Evolutionary conservation across 768 basidiomycete genomes (phyloP).

Genomic region (Lactarius indigo): DNA sequence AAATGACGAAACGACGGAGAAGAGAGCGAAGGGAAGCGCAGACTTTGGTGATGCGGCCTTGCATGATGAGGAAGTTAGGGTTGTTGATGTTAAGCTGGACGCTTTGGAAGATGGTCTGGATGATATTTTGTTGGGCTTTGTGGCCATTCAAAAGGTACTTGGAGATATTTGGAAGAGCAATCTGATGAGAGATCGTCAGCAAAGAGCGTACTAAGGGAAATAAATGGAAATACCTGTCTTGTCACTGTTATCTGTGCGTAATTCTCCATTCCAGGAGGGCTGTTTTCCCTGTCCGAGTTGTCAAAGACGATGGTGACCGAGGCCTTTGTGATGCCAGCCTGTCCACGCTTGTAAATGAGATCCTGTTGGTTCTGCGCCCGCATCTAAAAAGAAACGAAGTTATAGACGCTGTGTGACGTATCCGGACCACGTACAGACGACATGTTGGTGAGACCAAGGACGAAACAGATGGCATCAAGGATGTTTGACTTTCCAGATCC

Average conservation of each 20-base stretch:
- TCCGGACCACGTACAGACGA: slow-evolving; percentile 53
- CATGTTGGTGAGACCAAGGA: slow-evolving; percentile 97
- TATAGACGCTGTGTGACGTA: neutral
- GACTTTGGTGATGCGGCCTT: slow-evolving; percentile 98
- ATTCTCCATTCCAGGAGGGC: slow-evolving; percentile 78
- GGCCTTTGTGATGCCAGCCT: slow-evolving; percentile 95
- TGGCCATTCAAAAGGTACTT: slow-evolving; percentile 97
- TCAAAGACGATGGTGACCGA: slow-evolving; percentile 99
- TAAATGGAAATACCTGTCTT: slow-evolving; percentile 62
- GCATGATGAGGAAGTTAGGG: slow-evolving; percentile 99
- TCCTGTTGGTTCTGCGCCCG: slow-evolving; percentile 95
- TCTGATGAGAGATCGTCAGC: slow-evolving; percentile 43
- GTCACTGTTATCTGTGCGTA: slow-evolving; percentile 93
- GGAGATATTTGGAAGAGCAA: slow-evolving; percentile 87
- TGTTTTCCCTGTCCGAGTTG: slow-evolving; percentile 84
- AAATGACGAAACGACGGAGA: neutral
- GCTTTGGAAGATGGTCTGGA: slow-evolving; percentile 92
- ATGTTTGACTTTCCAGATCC: slow-evolving; percentile 99
- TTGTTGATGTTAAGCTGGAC: slow-evolving; percentile 99
- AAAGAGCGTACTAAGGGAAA: neutral
- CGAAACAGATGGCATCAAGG: slow-evolving; percentile 98
- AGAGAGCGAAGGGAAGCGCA: slow-evolving; percentile 10
- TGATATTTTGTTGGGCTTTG: slow-evolving; percentile 76
- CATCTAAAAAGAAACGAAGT: slow-evolving; percentile 50
- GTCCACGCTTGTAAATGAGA: slow-evolving; percentile 98